A percentile compares a stretch with the other conserved stretches of the same genome.
Conservation (phyloP, 2,329 filamentous ascomycete species). For the Beauveria australis region DNA sequence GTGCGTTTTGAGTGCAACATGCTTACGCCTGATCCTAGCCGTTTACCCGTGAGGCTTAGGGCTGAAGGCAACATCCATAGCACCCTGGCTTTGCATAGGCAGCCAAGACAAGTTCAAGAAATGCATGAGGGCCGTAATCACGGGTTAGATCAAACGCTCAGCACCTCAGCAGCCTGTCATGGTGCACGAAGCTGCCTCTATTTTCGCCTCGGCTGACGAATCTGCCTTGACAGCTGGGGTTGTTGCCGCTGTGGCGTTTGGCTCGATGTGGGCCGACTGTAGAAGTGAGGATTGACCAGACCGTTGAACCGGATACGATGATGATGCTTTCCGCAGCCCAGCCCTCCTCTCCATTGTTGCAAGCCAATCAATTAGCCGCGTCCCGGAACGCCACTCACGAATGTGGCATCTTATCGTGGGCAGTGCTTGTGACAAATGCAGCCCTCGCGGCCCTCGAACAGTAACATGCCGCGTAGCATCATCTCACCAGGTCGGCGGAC, state of each 20-base stretch:
- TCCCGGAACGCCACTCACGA: not conserved
- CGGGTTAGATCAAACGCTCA: not conserved
- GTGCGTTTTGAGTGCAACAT: not conserved
- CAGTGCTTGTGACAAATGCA: not conserved
- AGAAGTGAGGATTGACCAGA: not conserved
- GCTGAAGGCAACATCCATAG: not conserved
- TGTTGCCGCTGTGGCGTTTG: not conserved
- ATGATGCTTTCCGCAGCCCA: not conserved
- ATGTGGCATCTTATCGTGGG: not conserved
- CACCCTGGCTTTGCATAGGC: not conserved
- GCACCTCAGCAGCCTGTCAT: not conserved
- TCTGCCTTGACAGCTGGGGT: conserved; percentile 1
- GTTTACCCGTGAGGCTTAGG: not conserved
- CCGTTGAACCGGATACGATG: not conserved
- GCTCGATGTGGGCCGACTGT: not conserved
- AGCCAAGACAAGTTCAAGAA: not conserved
- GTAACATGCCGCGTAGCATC: not conserved
- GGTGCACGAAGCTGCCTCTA: not conserved
- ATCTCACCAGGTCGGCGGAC: not conserved
- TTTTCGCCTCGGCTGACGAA: not conserved
- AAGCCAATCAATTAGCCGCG: not conserved
- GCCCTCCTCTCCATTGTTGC: not conserved
- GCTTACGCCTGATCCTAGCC: not conserved
- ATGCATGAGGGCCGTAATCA: not conserved
- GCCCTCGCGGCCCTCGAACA: not conserved